Conservation (phyloP, 139 green algal genomes). For the Volvox africanus region DNA sequence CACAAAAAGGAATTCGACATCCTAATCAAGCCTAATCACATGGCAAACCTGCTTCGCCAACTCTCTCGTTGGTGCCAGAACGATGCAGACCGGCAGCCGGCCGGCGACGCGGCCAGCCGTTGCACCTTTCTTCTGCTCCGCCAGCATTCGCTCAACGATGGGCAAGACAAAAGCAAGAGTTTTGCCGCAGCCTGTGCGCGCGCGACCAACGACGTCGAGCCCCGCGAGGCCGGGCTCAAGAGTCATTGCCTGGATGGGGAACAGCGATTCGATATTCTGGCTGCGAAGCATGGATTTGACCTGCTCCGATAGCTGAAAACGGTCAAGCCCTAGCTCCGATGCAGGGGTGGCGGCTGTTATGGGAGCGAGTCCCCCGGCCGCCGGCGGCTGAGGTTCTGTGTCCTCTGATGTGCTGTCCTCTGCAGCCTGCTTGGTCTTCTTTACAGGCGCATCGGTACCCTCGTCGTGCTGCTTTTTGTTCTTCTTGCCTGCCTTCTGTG, state of each 20-base stretch:
- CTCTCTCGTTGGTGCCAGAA: constrained; percentile 96
- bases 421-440: constrained; percentile 24
- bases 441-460: neutral
- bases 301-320: constrained; percentile 78
- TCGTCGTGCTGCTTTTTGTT: constrained; percentile 4
- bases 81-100: constrained; percentile 83
- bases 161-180: constrained; percentile 98
- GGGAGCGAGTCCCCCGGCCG: neutral
- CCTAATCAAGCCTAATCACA: neutral
- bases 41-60: constrained; percentile 95
- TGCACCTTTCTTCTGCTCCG: constrained; percentile 28
- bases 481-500: constrained; percentile 22
- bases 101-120: constrained; percentile 48
- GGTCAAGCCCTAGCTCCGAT: constrained; percentile 76
- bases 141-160: constrained; percentile 89
- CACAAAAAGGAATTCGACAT: too few species aligned
- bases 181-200: constrained; percentile 96
- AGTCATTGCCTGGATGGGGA: constrained; percentile 94
- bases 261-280: constrained; percentile 90
- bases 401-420: constrained; percentile 8
- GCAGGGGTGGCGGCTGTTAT: constrained; percentile 39
- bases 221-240: constrained; percentile 77
- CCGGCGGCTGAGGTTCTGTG: constrained; percentile 13
- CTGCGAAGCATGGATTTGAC: constrained; percentile 82
- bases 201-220: constrained; percentile 93